These are phyloP conservation scores for Pterocarpus santalinus DNA, from an alignment of 306 rosid species.

Conservation along the genomic window DNA sequence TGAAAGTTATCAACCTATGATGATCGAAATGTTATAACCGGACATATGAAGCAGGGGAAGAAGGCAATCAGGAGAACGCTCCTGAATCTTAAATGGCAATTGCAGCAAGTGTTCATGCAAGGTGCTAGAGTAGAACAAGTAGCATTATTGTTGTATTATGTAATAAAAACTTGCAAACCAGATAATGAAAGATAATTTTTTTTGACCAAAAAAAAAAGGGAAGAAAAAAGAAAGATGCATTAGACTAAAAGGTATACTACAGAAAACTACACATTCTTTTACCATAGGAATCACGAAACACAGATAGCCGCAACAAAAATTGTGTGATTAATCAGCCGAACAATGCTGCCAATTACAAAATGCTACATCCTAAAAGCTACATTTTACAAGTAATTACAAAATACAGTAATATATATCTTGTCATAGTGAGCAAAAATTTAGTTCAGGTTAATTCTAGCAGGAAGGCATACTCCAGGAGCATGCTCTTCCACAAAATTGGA, in stretches of 20 bases:
- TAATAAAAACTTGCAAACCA: no score
- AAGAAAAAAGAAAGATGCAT: no score
- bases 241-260: not conserved
- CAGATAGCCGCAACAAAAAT: conserved; percentile 50
- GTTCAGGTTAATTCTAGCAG: conserved; percentile 72
- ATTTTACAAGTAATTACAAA: conserved; percentile 66
- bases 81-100: no score
- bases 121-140: no score
- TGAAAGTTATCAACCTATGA: no score
- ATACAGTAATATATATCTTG: conserved; percentile 24
- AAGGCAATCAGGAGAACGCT: no score
- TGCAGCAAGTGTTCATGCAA: no score
- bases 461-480: conserved; percentile 72
- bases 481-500: conserved; percentile 62
- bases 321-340: conserved; percentile 49
- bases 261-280: conserved; percentile 47
- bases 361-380: conserved; percentile 64
- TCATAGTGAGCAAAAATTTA: conserved; percentile 48
- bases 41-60: no score
- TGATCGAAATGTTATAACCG: no score
- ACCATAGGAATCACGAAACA: conserved; percentile 50
- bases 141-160: no score
- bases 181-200: no score
- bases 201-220: no score
- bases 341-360: conserved; percentile 50